phyloP scores from a whole-genome alignment of 352 stramenopile genomes.

The Pythium plurisporium region DNA sequence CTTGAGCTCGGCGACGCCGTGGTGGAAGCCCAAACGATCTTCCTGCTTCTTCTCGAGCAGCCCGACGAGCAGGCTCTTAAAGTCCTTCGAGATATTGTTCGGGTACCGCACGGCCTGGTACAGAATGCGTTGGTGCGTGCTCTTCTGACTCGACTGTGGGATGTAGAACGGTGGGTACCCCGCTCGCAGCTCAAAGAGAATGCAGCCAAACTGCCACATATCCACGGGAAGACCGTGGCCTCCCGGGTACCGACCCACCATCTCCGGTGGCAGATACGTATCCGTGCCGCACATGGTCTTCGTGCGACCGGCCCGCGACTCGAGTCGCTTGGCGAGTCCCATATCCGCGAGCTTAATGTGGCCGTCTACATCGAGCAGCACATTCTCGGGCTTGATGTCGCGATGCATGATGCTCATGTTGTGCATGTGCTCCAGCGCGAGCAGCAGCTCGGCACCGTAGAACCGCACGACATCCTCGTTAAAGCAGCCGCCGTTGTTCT shows the following conservation, averaged over 20 bases:
- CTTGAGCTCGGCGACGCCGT: constrained; percentile 62
- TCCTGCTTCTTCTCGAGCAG: constrained; percentile 82
- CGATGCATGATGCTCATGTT: constrained; percentile 91
- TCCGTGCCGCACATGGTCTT: constrained; percentile 90
- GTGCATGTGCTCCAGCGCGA: constrained; percentile 88
- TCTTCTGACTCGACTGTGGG: constrained; percentile 84
- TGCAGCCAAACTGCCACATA: constrained; percentile 92
- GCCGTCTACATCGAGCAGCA: constrained; percentile 82
- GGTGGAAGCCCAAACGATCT: constrained; percentile 60
- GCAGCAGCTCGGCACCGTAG: constrained; percentile 77
- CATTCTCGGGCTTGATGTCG: constrained; percentile 93
- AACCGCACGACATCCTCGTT: constrained; percentile 74
- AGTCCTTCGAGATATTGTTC: constrained; percentile 72
- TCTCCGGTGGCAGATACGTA: constrained; percentile 88
- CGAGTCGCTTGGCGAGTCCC: constrained; percentile 87
- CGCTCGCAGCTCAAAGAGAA: constrained; percentile 92
- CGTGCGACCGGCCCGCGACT: constrained; percentile 61
- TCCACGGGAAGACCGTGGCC: constrained; percentile 89
- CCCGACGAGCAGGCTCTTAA: constrained; percentile 62
- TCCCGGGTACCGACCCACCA: constrained; percentile 66
- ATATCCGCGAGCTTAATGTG: constrained; percentile 91
- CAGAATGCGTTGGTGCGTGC: constrained; percentile 88
- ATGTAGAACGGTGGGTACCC: constrained; percentile 92
- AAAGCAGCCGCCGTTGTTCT: constrained; percentile 81
- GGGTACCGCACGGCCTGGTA: constrained; percentile 84